A percentile compares a stretch with the other conserved stretches of the same genome.
phyloP scores from a whole-genome alignment of 2,329 filamentous ascomycete genomes.

The Endothia cerciana region DNA sequence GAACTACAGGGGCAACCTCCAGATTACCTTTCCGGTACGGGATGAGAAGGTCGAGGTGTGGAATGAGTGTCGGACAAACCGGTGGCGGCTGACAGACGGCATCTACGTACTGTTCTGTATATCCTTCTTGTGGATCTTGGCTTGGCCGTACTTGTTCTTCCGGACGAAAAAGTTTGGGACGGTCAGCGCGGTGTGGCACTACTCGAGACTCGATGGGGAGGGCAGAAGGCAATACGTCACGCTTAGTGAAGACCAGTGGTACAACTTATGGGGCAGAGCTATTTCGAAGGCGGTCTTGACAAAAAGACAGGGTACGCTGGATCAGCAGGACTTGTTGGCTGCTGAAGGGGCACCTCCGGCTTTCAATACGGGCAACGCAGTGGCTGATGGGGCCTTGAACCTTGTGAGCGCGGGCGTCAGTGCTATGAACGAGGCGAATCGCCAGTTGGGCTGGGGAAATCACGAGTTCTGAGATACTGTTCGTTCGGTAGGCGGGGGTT shows the following conservation, averaged over 20 bases:
- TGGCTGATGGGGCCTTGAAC: constrained; percentile 45
- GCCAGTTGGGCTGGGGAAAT: constrained; percentile 58
- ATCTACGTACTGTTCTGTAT: constrained; percentile 67
- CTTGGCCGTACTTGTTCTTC: constrained; percentile 73
- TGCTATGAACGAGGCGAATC: constrained; percentile 57
- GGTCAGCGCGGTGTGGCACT: constrained; percentile 63
- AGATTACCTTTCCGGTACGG: constrained; percentile 62
- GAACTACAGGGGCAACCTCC: constrained; percentile 67
- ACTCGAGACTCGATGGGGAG: constrained; percentile 43
- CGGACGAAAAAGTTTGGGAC: constrained; percentile 70
- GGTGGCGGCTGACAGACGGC: constrained; percentile 67
- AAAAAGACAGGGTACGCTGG: constrained; percentile 58
- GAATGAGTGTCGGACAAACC: constrained; percentile 64
- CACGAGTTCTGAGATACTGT: constrained; percentile 29
- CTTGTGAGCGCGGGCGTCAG: constrained; percentile 53
- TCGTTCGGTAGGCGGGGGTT: background rate
- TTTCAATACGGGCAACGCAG: constrained; percentile 44
- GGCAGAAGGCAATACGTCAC: constrained; percentile 54
- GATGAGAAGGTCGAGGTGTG: constrained; percentile 64
- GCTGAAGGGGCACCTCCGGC: constrained; percentile 45
- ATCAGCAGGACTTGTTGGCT: constrained; percentile 57
- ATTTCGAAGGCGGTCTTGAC: constrained; percentile 64
- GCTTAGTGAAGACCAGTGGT: constrained; percentile 63
- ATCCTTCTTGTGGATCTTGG: constrained; percentile 69
- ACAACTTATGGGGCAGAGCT: constrained; percentile 63